These are phyloP conservation scores for Phytophthora sp. DNA, from an alignment of 352 stramenopile species.

Conservation along the genomic window DNA sequence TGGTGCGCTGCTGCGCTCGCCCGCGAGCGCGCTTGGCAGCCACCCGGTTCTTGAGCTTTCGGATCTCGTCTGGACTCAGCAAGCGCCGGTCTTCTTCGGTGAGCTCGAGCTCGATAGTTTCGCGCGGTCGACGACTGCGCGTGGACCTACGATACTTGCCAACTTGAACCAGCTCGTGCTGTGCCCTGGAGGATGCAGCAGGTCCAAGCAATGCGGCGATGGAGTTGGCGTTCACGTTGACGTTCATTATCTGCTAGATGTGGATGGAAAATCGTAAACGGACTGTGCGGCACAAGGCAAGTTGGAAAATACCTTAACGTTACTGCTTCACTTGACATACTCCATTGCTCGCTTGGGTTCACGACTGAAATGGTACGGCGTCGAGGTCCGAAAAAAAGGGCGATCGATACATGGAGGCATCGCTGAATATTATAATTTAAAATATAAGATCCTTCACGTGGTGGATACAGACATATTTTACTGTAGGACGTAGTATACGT, in stretches of 20 bases:
- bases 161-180: slow-evolving; percentile 36
- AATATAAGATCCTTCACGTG: slow-evolving; percentile 22
- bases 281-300: slow-evolving; percentile 26
- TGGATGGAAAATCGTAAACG: slow-evolving; percentile 10
- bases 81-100: slow-evolving; percentile 44
- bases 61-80: slow-evolving; percentile 58
- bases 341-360: slow-evolving; percentile 17
- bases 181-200: slow-evolving; percentile 26
- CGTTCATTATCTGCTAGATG: slow-evolving; percentile 35
- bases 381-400: slow-evolving; percentile 4
- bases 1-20: slow-evolving; percentile 57
- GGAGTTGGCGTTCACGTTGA: slow-evolving; percentile 36
- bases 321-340: slow-evolving; percentile 17
- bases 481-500: no score
- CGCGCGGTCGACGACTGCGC: slow-evolving; percentile 44
- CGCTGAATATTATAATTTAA: slow-evolving; percentile 24
- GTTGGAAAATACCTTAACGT: slow-evolving; percentile 19
- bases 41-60: slow-evolving; percentile 77
- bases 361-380: slow-evolving; percentile 11
- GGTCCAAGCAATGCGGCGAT: slow-evolving; percentile 34
- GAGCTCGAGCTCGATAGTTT: slow-evolving; percentile 61
- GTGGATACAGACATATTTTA: slow-evolving; percentile 23
- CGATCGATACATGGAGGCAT: slow-evolving; percentile 2
- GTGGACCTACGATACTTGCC: slow-evolving; percentile 35
- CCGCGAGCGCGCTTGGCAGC: slow-evolving; percentile 59